Base-by-base conservation (phyloP, 495 filamentous ascomycete genomes). In the Aspergillus nidulans region DNA sequence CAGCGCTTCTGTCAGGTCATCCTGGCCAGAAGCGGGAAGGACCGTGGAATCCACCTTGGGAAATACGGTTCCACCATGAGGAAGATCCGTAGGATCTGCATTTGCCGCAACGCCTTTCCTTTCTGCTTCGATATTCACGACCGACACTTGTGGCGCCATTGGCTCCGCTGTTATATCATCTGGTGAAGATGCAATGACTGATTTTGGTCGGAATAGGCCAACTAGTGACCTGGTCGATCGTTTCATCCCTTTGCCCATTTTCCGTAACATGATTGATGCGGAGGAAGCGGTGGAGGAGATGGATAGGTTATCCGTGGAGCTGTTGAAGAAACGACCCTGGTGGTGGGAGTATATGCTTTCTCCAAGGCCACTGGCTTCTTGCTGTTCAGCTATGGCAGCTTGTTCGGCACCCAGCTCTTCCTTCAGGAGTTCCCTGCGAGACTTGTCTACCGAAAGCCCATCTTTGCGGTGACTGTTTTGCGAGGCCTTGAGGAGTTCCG, bases 181-280 rank as follows among this genome's bases (percentile, higher is more conserved):
- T 4, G 85, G 83, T 7, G 83, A 77, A 19, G 85, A 81, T 12
- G 85, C 82, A 15, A 91, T 92, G 64, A 92, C 77, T 2, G 94
- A 96, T 72, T 96, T 97, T 0, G 94, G 94, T 56, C 94, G 80
- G 74, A 99, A 99, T 9, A 99, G 76, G 24, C 94, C 94, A 61
- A 96, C 95, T 42, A 99, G 80, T 8, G 92, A 97, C 28, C 91
- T 78, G 20, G 85, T 87, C 16, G 88, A 85, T 69, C 90, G 92
- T 81, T 96, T 99, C 86, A 97, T 87, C 19, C 95, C 92, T 56
- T 90, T 88, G 62, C 94, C 95, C 95, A 99, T 97, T 77, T 99
- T 99, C 25, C 94, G 85, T 64, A 99, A 92, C 94, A 99, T 99
- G 58, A 99, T 87, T 32, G 95, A 97, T 21, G 94, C 94, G 19